Percentiles rank a stretch among this genome's conserved stretches.
Evolutionary conservation across 2,329 filamentous ascomycete species (phyloP).

Genomic region (Blastomyces silverae): DNA sequence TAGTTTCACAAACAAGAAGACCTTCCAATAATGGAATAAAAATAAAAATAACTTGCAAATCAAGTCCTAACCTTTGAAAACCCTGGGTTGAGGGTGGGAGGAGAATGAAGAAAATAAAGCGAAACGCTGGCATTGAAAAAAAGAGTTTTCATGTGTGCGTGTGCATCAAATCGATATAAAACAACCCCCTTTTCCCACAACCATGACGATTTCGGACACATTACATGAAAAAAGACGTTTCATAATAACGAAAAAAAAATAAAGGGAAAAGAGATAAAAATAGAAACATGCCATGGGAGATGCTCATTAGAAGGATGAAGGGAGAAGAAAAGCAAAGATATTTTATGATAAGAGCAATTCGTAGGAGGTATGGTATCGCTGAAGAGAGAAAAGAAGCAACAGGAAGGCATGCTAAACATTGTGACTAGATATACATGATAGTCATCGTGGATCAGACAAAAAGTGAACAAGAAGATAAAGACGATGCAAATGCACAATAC

Average conservation of each 20-base stretch:
- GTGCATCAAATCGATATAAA: neutral
- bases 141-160: neutral
- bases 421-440: conserved; percentile 9
- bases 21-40: neutral
- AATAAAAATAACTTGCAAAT: neutral
- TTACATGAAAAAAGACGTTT: neutral
- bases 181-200: neutral
- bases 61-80: neutral
- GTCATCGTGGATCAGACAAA: neutral
- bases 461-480: neutral
- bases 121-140: neutral
- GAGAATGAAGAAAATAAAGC: neutral
- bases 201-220: neutral
- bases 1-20: neutral
- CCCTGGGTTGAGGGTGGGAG: too few species aligned
- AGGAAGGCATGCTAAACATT: neutral
- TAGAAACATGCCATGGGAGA: neutral
- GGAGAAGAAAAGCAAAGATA: neutral
- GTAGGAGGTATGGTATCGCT: neutral
- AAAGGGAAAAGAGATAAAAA: neutral
- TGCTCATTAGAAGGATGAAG: neutral
- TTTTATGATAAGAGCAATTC: neutral
- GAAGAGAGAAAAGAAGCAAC: neutral
- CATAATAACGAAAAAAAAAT: neutral
- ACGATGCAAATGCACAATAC: neutral